Evolutionary conservation across 768 basidiomycete species (phyloP).

Genomic region (Holtermanniella nyarrowii): DNA sequence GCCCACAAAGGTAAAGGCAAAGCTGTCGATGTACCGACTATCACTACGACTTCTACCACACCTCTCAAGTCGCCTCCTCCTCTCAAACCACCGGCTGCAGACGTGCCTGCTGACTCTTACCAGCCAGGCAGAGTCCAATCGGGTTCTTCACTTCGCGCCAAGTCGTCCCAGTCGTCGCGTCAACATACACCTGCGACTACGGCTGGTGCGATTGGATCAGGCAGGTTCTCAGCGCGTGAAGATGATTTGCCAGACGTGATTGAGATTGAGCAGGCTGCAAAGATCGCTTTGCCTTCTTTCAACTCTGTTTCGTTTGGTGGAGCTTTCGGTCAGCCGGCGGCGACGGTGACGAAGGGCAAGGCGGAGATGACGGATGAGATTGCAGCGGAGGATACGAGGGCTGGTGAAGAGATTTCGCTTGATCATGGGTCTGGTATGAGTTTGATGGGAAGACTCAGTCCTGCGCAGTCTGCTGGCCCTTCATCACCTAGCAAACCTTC

Average conservation of each 20-base stretch:
- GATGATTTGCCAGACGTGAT: conserved; percentile 35
- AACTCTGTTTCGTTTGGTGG: conserved; percentile 23
- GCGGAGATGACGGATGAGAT: background rate
- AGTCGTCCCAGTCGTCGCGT: background rate
- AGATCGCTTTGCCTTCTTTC: conserved; percentile 27
- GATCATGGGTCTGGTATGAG: too few species aligned
- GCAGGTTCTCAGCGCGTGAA: conserved; percentile 32
- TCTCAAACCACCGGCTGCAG: too few species aligned
- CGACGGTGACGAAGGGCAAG: background rate
- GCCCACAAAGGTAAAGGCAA: background rate
- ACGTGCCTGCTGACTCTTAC: background rate
- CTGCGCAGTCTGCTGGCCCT: conserved; percentile 2
- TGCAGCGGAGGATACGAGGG: background rate
- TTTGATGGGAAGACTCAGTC: too few species aligned
- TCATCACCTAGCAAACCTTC: conserved; percentile 1
- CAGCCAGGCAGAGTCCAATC: background rate
- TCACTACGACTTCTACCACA: background rate
- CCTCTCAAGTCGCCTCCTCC: background rate
- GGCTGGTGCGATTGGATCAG: conserved; percentile 1
- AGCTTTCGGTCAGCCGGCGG: conserved; percentile 4
- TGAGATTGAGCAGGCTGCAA: conserved; percentile 22
- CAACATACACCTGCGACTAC: background rate
- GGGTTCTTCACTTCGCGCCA: background rate
- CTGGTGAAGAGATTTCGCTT: background rate
- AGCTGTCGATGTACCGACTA: background rate